Base-by-base conservation (phyloP, 805 yeast genomes). In the Zygotorulaspora chibaensis region DNA sequence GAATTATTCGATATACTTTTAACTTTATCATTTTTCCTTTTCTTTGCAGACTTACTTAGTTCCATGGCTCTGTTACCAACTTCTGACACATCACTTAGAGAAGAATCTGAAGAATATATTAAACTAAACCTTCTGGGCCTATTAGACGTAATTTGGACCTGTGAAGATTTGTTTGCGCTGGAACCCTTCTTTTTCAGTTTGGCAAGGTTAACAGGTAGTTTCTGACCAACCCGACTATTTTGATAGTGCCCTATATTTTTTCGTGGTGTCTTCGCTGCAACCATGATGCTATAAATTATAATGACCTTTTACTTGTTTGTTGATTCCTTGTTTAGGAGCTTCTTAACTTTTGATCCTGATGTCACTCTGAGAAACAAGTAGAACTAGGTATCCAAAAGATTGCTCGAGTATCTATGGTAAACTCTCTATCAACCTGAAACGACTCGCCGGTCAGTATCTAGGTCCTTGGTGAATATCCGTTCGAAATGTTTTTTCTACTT, bases 81-180 rank as follows among this genome's bases (percentile, higher is more conserved):
- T 26, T 66, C 68, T 17, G 69, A 66, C 16, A 65, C 61, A 8
- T 69, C 72, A 46, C 73, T 69, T 17, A 68, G 43, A 8, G 71
- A 66, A 8, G 73, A 68, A 38, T 61, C 66, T 17, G 72, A 72
- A n/a, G 75, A 71, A 45, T 72, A 73, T 10, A 73, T 59, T 20
- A 73, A 54, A 52, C 75, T 69, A 50, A 73, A 73, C 50, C 71
- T 62, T 58, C 76, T 67, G 38, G 70, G 72, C 46, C 66, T 60
- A 13, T 48, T 36, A 39, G 42, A 39, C 8, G 36, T 15, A 4
- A 35, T 37, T 25, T 37, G 37, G 3, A 39, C 13, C 15, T 40
- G 36, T 36, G 41, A 7, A 25, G 40, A 25, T 23, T 35, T 35
- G 7, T 20, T 20, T 13, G 16, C 36, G 5, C 4, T 16, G 4